Evolutionary conservation across 169 alveolate genomes (phyloP).

Genomic region (Cryptosporidium xiaoi): DNA sequence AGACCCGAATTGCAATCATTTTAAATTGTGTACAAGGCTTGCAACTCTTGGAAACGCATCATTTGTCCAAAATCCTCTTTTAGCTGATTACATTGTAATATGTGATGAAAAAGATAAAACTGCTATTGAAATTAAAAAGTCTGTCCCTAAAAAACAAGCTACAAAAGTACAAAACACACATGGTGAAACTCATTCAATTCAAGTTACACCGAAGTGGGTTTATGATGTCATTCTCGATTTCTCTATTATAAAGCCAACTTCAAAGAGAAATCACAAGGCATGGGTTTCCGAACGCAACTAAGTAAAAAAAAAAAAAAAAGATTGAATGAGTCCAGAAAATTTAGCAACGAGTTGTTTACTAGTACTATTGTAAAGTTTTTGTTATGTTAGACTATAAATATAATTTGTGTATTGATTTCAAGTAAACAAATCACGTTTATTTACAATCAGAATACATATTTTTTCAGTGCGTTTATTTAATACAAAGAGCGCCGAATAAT

Average conservation of each 20-base stretch:
- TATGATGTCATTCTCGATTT: slow-evolving; percentile 62
- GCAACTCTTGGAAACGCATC: slow-evolving; percentile 72
- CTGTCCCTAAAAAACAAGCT: slow-evolving; percentile 71
- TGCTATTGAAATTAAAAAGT: slow-evolving; percentile 47
- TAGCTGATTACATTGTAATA: slow-evolving; percentile 63
- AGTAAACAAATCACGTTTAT: too few species aligned
- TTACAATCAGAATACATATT: too few species aligned
- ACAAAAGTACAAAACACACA: slow-evolving; percentile 72
- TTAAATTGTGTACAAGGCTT: slow-evolving; percentile 48
- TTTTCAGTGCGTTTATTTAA: too few species aligned
- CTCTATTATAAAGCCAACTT: slow-evolving; percentile 53
- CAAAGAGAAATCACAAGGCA: slow-evolving; percentile 71
- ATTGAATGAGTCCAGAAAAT: too few species aligned
- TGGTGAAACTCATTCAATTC: slow-evolving; percentile 69
- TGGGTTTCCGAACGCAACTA: slow-evolving; percentile 22
- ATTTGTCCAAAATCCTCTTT: slow-evolving; percentile 45
- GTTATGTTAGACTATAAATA: too few species aligned
- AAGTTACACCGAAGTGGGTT: slow-evolving; percentile 71
- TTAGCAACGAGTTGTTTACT: too few species aligned
- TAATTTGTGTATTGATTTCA: too few species aligned
- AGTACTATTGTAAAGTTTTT: too few species aligned
- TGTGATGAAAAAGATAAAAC: slow-evolving; percentile 44
- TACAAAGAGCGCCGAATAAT: too few species aligned
- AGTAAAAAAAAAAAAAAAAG: too few species aligned
- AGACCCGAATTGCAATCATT: slow-evolving; percentile 30